A percentile compares a stretch with the other conserved stretches of the same genome.
phyloP scores from a whole-genome alignment of 306 rosid genomes.

The Biancaea sappan region DNA sequence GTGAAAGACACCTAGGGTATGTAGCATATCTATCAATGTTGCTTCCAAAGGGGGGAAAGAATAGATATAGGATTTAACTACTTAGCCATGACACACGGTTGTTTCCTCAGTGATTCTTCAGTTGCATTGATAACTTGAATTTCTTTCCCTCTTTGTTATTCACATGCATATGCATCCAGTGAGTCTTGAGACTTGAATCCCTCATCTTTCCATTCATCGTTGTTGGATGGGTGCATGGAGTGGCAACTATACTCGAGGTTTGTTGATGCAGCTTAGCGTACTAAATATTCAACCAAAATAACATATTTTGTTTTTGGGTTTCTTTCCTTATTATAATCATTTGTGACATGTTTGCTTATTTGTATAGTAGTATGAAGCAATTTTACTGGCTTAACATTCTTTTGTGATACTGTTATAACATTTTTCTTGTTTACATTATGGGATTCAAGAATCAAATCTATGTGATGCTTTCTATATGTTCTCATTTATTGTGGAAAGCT shows the following conservation, averaged over 20 bases:
- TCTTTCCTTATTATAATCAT: conserved; percentile 5
- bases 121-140: background rate
- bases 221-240: conserved; percentile 3
- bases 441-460: background rate
- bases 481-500: background rate
- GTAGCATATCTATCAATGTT: conserved; percentile 2
- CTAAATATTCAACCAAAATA: background rate
- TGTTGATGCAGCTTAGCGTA: conserved; percentile 4
- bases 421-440: conserved; percentile 4
- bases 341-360: background rate
- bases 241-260: conserved; percentile 8
- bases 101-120: background rate
- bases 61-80: background rate
- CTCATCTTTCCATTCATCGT: background rate
- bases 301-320: background rate
- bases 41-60: background rate
- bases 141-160: background rate
- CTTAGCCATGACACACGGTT: conserved; percentile 1
- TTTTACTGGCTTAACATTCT: background rate
- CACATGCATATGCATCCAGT: background rate
- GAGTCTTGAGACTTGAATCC: conserved; percentile 14
- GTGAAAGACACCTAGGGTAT: background rate
- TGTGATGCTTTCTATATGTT: conserved; percentile 9
- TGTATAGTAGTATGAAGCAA: background rate
- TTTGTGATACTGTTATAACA: background rate